These are phyloP conservation scores for Naegleria fowleri DNA, from an alignment of 208 protist species.

Conservation along the genomic window DNA sequence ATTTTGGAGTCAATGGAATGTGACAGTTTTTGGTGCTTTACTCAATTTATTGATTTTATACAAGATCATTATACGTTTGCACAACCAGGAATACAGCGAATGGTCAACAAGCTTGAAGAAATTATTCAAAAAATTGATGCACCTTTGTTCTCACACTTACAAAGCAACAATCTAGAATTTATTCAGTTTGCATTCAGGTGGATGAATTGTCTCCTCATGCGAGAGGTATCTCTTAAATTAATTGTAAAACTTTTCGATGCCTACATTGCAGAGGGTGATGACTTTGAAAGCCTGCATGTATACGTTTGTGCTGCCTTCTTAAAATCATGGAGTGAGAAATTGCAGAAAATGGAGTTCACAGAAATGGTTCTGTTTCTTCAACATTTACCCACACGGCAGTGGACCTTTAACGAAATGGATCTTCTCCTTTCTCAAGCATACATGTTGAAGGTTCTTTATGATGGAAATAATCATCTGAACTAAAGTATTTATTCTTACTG, in stretches of 20 bases:
- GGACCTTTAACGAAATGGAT: neutral
- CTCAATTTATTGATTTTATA: conserved; percentile 66
- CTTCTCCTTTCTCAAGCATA: conserved; percentile 16
- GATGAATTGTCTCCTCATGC: conserved; percentile 81
- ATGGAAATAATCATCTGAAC: neutral
- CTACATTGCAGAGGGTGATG: conserved; percentile 66
- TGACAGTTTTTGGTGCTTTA: conserved; percentile 78
- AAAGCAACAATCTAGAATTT: conserved; percentile 58
- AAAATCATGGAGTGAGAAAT: neutral
- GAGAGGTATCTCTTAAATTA: conserved; percentile 68
- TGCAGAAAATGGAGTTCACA: neutral
- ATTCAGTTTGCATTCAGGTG: conserved; percentile 75
- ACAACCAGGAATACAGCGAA: conserved; percentile 72
- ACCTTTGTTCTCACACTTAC: conserved; percentile 51
- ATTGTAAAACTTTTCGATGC: conserved; percentile 72
- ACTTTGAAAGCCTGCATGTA: neutral
- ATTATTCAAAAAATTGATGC: conserved; percentile 60
- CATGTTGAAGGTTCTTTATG: conserved; percentile 16
- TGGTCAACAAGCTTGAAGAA: conserved; percentile 68
- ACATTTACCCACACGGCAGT: neutral
- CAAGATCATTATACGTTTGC: conserved; percentile 81
- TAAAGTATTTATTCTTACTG: neutral
- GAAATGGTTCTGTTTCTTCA: conserved; percentile 25
- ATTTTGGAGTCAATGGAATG: conserved; percentile 68
- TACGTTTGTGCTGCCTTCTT: conserved; percentile 26